These are phyloP conservation scores for Plenodomus biglobosus DNA, from an alignment of 2,329 filamentous ascomycete genomes.

Conservation along the genomic window DNA sequence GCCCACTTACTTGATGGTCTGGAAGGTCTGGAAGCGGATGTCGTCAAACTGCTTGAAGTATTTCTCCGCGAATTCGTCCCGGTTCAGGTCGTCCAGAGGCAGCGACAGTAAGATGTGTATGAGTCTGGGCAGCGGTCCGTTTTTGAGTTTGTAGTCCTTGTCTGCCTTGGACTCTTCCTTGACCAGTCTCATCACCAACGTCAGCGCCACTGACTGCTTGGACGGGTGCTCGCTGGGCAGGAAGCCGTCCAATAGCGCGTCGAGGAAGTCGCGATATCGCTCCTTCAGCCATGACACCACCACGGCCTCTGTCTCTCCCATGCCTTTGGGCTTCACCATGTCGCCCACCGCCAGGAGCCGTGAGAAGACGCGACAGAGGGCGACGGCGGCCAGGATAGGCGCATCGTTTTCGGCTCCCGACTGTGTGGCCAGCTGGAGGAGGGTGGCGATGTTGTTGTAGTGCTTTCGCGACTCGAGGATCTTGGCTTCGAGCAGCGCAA, in stretches of 20 bases:
- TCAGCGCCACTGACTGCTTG: conserved; percentile 69
- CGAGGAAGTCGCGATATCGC: conserved; percentile 70
- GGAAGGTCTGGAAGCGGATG: conserved; percentile 79
- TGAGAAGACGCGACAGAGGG: conserved; percentile 84
- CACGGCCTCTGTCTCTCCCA: conserved; percentile 71
- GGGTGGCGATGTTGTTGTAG: conserved; percentile 82
- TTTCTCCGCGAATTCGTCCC: conserved; percentile 73
- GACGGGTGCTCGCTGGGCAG: conserved; percentile 62
- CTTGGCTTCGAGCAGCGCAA: conserved; percentile 74
- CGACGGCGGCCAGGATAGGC: conserved; percentile 70
- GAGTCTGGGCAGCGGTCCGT: conserved; percentile 65
- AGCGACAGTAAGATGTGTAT: conserved; percentile 63
- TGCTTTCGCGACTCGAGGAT: conserved; percentile 85
- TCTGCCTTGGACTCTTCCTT: conserved; percentile 65
- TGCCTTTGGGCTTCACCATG: conserved; percentile 65
- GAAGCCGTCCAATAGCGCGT: conserved; percentile 58
- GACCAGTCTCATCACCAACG: conserved; percentile 78
- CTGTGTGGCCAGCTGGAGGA: conserved; percentile 61
- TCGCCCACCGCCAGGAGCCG: conserved; percentile 74
- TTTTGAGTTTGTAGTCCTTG: conserved; percentile 66
- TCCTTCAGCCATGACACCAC: conserved; percentile 79
- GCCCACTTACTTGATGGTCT: conserved; percentile 65
- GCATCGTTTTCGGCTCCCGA: conserved; percentile 57
- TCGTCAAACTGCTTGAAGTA: conserved; percentile 82
- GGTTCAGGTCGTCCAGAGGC: conserved; percentile 59